Evolutionary conservation across 768 basidiomycete genomes (phyloP).

Genomic region (Serpula lacrymans): DNA sequence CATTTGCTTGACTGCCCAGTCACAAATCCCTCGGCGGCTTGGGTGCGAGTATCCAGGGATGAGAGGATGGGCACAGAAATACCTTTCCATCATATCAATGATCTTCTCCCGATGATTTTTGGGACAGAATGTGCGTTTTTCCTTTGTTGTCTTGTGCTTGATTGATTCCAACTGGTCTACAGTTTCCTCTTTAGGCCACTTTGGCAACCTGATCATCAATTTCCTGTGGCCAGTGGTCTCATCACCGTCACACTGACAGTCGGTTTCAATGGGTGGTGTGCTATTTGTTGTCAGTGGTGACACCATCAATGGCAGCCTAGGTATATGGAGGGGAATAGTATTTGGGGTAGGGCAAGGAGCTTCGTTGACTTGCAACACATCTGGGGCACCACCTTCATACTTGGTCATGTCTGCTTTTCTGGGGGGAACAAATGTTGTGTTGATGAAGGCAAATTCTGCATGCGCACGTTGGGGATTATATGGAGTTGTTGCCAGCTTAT

Average conservation of each 20-base stretch:
- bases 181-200: background rate
- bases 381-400: background rate
- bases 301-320: too few relatives aligned
- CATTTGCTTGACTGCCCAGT: conserved; percentile 3
- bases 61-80: conserved; percentile 16
- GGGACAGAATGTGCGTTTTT: conserved; percentile 14
- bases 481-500: conserved; percentile 10
- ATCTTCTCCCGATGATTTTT: conserved; percentile 10
- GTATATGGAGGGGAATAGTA: too few relatives aligned
- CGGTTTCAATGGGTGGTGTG: too few relatives aligned
- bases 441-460: conserved; percentile 8
- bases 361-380: background rate
- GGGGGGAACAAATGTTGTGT: too few relatives aligned
- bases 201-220: conserved; percentile 2
- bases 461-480: conserved; percentile 3
- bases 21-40: conserved; percentile 16
- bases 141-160: too few relatives aligned
- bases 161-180: too few relatives aligned
- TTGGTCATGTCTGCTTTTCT: too few relatives aligned
- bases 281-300: too few relatives aligned
- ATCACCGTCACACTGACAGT: too few relatives aligned
- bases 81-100: conserved; percentile 19
- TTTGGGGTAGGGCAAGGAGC: too few relatives aligned
- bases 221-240: background rate
- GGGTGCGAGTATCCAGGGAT: conserved; percentile 26